Evolutionary conservation across 1,284 basidiomycete genomes (phyloP).

Genomic region (Boletus holoroseus): DNA sequence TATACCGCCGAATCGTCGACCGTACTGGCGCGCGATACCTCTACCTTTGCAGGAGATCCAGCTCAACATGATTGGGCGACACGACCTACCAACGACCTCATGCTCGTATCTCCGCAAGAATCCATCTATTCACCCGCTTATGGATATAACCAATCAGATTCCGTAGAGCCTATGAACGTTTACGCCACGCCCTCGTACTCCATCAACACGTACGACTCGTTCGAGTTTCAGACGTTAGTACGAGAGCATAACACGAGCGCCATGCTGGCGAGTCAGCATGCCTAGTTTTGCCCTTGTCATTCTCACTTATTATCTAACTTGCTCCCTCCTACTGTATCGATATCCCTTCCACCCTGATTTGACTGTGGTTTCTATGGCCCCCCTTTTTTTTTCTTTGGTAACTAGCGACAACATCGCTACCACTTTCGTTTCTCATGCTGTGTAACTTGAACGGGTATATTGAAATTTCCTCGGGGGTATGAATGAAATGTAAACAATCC

Average conservation of each 20-base stretch:
- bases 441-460: constrained; percentile 22
- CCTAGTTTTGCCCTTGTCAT: constrained; percentile 11
- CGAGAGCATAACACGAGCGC: constrained; percentile 26
- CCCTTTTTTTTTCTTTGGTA: constrained; percentile 4
- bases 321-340: constrained; percentile 24
- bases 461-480: constrained; percentile 24
- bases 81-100: constrained; percentile 10
- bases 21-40: constrained; percentile 12
- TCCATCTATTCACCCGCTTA: constrained; percentile 18
- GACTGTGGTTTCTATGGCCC: constrained; percentile 9
- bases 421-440: constrained; percentile 9
- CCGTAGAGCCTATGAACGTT: constrained; percentile 20
- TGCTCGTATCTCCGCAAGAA: constrained; percentile 22
- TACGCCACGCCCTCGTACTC: constrained; percentile 17
- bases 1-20: constrained; percentile 22
- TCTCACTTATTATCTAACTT: constrained; percentile 27
- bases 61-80: constrained; percentile 16
- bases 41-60: constrained; percentile 15
- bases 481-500: constrained; percentile 11
- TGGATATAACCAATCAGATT: constrained; percentile 21
- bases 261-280: constrained; percentile 19
- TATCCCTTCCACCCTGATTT: constrained; percentile 8
- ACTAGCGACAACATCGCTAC: constrained; percentile 9
- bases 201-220: constrained; percentile 27
- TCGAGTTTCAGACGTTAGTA: constrained; percentile 33